These are phyloP conservation scores for Colletotrichum sojae DNA, from an alignment of 2,329 filamentous ascomycete genomes.

Conservation along the genomic window DNA sequence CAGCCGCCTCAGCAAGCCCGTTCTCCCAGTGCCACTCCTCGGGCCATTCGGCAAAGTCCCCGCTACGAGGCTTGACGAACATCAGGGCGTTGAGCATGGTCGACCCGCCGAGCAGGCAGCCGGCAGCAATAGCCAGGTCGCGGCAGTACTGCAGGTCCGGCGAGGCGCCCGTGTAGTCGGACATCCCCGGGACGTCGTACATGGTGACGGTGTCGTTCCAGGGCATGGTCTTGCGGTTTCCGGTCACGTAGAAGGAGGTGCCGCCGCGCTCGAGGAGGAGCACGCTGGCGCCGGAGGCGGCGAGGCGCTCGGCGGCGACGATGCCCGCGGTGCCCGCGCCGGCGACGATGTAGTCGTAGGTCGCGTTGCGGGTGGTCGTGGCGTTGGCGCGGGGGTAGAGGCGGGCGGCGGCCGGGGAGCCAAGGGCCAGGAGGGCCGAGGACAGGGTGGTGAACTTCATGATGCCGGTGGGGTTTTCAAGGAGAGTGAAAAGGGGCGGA, in stretches of 20 bases:
- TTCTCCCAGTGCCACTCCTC: slow-evolving; percentile 43
- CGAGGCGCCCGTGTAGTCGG: slow-evolving; percentile 28
- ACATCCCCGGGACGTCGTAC: slow-evolving; percentile 44
- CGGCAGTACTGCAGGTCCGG: slow-evolving; percentile 43
- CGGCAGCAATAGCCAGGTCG: slow-evolving; percentile 47
- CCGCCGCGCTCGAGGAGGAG: slow-evolving; percentile 38
- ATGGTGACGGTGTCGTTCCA: slow-evolving; percentile 47
- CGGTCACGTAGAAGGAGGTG: slow-evolving; percentile 39
- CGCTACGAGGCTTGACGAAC: slow-evolving; percentile 43
- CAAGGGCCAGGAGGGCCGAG: slow-evolving; percentile 31
- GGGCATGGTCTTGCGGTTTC: slow-evolving; percentile 41
- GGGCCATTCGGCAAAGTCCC: slow-evolving; percentile 40
- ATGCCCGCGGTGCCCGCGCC: slow-evolving; percentile 42
- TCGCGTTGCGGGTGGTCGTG: slow-evolving; percentile 36
- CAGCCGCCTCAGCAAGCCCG: slow-evolving; percentile 39
- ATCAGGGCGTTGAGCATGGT: slow-evolving; percentile 47
- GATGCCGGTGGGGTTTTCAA: not conserved
- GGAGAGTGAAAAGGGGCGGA: not conserved
- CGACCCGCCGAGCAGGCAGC: slow-evolving; percentile 51
- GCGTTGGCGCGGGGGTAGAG: slow-evolving; percentile 14
- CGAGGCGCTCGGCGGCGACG: slow-evolving; percentile 35
- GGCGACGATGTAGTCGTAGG: slow-evolving; percentile 42
- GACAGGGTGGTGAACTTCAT: slow-evolving; percentile 34
- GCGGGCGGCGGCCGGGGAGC: slow-evolving; percentile 22
- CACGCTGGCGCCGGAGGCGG: slow-evolving; percentile 41